Percentiles rank a stretch among this genome's conserved stretches.
phyloP scores from a whole-genome alignment of 2,329 filamentous ascomycete species.

The Mariannaea sp. region DNA sequence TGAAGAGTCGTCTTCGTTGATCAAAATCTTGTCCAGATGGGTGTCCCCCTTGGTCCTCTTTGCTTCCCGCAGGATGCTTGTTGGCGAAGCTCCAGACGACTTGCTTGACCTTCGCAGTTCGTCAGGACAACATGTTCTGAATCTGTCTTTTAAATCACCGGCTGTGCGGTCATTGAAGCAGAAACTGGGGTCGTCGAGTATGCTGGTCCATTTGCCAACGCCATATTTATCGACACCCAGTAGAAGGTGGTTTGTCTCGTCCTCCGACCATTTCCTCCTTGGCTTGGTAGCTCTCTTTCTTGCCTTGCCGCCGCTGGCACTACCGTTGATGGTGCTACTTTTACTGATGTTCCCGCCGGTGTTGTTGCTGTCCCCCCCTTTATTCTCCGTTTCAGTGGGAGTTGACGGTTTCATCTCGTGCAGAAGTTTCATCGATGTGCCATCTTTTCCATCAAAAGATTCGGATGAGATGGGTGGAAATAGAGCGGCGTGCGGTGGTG shows the following conservation, averaged over 20 bases:
- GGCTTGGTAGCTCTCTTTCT: conserved; percentile 62
- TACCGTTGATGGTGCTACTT: no score
- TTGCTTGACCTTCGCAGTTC: conserved; percentile 57
- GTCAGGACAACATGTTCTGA: conserved; percentile 67
- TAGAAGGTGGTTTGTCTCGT: conserved; percentile 66
- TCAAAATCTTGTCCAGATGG: conserved; percentile 61
- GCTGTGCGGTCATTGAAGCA: conserved; percentile 65
- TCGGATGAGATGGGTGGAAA: conserved; percentile 66
- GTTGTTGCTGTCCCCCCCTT: conserved; percentile 13
- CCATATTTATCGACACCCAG: conserved; percentile 66
- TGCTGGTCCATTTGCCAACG: conserved; percentile 68
- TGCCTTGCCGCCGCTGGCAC: conserved; percentile 48
- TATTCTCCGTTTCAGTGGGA: conserved; percentile 40
- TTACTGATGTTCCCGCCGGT: no score
- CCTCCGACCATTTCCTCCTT: conserved; percentile 67
- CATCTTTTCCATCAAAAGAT: conserved; percentile 57
- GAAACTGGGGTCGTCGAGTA: conserved; percentile 64
- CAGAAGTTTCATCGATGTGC: conserved; percentile 49
- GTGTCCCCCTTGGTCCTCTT: conserved; percentile 54
- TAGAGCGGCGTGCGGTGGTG: conserved; percentile 63
- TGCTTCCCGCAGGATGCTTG: conserved; percentile 32
- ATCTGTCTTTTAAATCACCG: conserved; percentile 68
- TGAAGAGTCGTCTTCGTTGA: conserved; percentile 47
- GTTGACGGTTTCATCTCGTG: conserved; percentile 48
- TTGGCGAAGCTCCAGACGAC: conserved; percentile 30